Evolutionary conservation across 768 basidiomycete genomes (phyloP).

Genomic region (Agrocybe pediades): DNA sequence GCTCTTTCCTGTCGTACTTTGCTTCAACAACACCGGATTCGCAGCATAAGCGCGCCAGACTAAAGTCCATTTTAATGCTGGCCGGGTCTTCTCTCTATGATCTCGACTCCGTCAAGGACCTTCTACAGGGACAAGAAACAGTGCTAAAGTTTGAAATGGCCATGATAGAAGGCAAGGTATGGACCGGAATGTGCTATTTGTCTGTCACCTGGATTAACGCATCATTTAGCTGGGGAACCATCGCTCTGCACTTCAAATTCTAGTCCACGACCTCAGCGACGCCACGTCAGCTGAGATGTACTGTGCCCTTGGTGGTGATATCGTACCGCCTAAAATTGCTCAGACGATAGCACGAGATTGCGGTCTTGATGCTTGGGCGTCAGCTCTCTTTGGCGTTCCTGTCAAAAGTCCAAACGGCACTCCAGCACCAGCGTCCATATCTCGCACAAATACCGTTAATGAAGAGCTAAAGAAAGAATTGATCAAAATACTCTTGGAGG

Average conservation of each 20-base stretch:
- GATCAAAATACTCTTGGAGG: constrained; percentile 71
- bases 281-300: constrained; percentile 81
- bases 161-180: constrained; percentile 78
- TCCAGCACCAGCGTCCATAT: constrained; percentile 15
- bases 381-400: constrained; percentile 39
- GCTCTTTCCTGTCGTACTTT: constrained; percentile 73
- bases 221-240: constrained; percentile 48
- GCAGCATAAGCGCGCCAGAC: constrained; percentile 65
- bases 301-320: constrained; percentile 77
- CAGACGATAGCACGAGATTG: constrained; percentile 49
- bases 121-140: constrained; percentile 49
- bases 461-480: constrained; percentile 56
- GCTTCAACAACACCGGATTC: constrained; percentile 84
- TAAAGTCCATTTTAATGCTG: constrained; percentile 79
- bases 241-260: constrained; percentile 59
- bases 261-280: constrained; percentile 75
- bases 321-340: constrained; percentile 64
- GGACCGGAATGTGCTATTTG: constrained; percentile 1
- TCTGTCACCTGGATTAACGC: neutral
- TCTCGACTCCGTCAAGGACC: constrained; percentile 41
- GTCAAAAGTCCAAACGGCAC: constrained; percentile 26
- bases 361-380: constrained; percentile 56
- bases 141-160: constrained; percentile 74
- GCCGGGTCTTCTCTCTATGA: constrained; percentile 78
- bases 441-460: constrained; percentile 41